Evolutionary conservation across 2,329 filamentous ascomycete species (phyloP).

Genomic region (Capronia americana): DNA sequence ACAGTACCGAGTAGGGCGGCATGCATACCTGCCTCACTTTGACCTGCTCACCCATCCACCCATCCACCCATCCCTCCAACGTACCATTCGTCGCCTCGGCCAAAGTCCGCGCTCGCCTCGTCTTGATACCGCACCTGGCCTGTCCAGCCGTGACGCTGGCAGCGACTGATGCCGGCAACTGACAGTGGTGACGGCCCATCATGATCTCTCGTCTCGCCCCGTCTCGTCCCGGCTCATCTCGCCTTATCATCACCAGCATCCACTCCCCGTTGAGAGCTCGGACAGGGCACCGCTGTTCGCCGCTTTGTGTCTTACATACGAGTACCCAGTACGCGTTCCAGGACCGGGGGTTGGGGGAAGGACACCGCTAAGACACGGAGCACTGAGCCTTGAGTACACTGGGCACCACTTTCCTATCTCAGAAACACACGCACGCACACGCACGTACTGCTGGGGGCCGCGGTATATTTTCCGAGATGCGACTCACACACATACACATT

Average conservation of each 20-base stretch:
- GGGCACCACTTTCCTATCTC: slow-evolving; percentile 1
- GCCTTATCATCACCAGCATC: neutral
- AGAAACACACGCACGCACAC: neutral
- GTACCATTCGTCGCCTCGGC: neutral
- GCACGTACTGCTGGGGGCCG: neutral
- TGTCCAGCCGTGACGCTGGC: neutral
- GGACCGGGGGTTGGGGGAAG: too few relatives aligned
- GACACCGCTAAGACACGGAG: too few relatives aligned
- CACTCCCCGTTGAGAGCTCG: neutral
- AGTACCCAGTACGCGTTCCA: neutral
- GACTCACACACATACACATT: too few relatives aligned
- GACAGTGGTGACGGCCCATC: neutral
- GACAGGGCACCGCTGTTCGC: neutral
- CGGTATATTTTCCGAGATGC: too few relatives aligned
- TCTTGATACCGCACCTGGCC: neutral
- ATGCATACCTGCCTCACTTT: neutral
- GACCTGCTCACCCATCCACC: neutral
- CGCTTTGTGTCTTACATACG: neutral
- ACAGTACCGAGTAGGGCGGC: neutral
- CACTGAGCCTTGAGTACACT: too few relatives aligned
- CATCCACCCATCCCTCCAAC: neutral
- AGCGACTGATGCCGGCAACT: neutral
- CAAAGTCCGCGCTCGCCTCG: neutral
- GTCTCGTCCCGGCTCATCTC: neutral
- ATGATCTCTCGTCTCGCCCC: neutral